Conservation (phyloP, 2,329 filamentous ascomycete species). For the Nigrospora sphaerica region DNA sequence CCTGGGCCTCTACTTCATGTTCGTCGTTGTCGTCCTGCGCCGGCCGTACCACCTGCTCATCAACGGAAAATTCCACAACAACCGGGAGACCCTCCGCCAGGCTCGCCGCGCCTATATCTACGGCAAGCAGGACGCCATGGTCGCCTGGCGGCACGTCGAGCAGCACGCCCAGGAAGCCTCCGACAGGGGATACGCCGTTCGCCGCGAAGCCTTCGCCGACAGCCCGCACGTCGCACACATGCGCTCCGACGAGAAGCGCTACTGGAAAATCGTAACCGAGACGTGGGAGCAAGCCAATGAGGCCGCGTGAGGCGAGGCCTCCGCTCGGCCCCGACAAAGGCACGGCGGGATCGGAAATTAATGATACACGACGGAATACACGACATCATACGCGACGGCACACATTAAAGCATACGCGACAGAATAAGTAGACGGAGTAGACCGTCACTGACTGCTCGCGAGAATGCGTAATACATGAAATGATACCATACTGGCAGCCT, state of each 20-base stretch:
- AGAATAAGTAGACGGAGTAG: no score
- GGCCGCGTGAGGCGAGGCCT: not conserved
- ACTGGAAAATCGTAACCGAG: constrained; percentile 41
- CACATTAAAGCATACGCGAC: no score
- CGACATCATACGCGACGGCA: no score
- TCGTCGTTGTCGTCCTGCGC: constrained; percentile 21
- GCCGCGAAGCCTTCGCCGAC: constrained; percentile 36
- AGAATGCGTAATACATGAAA: no score
- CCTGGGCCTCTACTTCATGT: constrained; percentile 21
- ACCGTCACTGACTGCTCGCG: no score
- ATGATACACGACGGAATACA: no score
- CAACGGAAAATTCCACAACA: constrained; percentile 30
- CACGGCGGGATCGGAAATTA: no score
- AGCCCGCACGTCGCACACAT: constrained; percentile 45
- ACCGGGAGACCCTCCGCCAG: constrained; percentile 26
- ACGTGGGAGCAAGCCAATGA: constrained; percentile 31
- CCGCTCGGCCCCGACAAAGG: no score
- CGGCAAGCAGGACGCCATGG: constrained; percentile 37
- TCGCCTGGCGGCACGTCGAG: constrained; percentile 40
- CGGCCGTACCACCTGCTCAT: constrained; percentile 20
- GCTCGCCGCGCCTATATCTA: constrained; percentile 45
- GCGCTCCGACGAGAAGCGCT: constrained; percentile 35
- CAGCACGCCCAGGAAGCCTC: constrained; percentile 35
- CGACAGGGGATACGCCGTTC: constrained; percentile 30
- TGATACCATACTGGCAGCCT: no score